Percentiles rank a stretch among this genome's conserved stretches.
Conservation (phyloP, 768 basidiomycete species). For the Lentinula sp. region DNA sequence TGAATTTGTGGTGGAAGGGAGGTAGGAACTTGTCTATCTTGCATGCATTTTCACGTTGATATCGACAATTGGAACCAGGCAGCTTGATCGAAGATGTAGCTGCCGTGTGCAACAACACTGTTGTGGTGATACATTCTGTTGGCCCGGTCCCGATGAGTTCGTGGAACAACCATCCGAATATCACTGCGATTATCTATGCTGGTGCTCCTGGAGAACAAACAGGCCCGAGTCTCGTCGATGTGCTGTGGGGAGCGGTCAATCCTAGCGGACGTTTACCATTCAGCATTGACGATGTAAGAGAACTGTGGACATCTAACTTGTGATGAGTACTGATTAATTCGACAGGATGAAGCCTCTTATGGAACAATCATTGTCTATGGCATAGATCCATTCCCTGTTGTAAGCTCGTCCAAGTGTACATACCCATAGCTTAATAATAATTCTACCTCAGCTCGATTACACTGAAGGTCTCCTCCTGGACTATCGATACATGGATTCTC, state of each 20-base stretch:
- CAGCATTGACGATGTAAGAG: slow-evolving; percentile 60
- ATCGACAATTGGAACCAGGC: slow-evolving; percentile 17
- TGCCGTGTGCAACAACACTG: slow-evolving; percentile 63
- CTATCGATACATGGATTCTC: slow-evolving; percentile 58
- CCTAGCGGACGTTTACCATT: slow-evolving; percentile 70
- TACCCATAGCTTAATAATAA: not conserved
- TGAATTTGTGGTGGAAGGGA: slow-evolving; percentile 53
- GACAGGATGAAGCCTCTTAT: slow-evolving; percentile 31
- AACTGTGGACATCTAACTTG: not conserved
- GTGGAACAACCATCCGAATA: slow-evolving; percentile 75
- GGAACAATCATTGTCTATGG: slow-evolving; percentile 40
- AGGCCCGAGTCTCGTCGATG: slow-evolving; percentile 68
- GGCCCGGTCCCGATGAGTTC: slow-evolving; percentile 61
- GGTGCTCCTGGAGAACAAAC: slow-evolving; percentile 69
- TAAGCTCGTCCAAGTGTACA: not conserved
- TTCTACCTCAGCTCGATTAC: slow-evolving; percentile 47
- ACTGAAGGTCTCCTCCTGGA: slow-evolving; percentile 61
- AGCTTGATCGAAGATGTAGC: slow-evolving; percentile 50
- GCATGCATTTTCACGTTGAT: slow-evolving; percentile 14
- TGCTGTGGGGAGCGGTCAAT: slow-evolving; percentile 73
- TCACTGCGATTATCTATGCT: slow-evolving; percentile 55
- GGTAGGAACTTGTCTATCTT: slow-evolving; percentile 21
- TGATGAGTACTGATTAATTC: not conserved
- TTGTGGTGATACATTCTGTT: slow-evolving; percentile 76
- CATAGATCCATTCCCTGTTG: slow-evolving; percentile 20